These are phyloP conservation scores for Kingdonia uniflora DNA, from an alignment of 164 flowering plant genomes.

Conservation along the genomic window DNA sequence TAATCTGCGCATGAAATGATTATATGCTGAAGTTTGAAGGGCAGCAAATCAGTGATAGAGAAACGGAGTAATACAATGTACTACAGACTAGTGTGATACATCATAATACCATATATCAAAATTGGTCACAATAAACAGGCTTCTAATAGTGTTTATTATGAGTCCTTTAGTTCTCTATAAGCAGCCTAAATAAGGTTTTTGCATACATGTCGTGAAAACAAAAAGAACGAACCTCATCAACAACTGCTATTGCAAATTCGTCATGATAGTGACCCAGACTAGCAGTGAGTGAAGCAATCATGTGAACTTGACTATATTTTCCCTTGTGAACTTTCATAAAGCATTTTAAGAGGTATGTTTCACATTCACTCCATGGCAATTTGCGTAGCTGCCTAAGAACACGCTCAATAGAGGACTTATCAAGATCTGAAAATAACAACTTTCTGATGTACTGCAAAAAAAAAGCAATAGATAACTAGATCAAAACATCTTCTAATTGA, in stretches of 20 bases:
- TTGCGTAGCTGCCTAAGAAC: constrained; percentile 95
- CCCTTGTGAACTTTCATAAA: constrained; percentile 95
- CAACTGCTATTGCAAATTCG: constrained; percentile 93
- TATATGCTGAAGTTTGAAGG: too few relatives aligned
- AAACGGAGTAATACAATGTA: too few relatives aligned
- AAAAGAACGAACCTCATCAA: constrained; percentile 74
- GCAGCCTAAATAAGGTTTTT: too few relatives aligned
- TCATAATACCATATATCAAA: too few relatives aligned
- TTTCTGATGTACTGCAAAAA: constrained; percentile 81
- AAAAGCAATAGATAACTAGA: not conserved
- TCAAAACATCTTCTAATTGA: not conserved
- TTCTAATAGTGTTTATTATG: too few relatives aligned
- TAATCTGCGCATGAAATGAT: too few relatives aligned
- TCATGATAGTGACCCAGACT: constrained; percentile 95
- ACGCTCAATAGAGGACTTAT: constrained; percentile 85
- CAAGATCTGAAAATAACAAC: constrained; percentile 85
- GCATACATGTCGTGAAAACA: not conserved
- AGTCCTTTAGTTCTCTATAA: too few relatives aligned
- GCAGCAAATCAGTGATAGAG: too few relatives aligned
- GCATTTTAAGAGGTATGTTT: constrained; percentile 73
- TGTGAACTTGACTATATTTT: constrained; percentile 90
- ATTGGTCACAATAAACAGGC: too few relatives aligned
- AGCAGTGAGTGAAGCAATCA: constrained; percentile 93
- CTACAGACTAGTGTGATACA: too few relatives aligned
- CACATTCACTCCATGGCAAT: constrained; percentile 95